Evolutionary conservation across 208 protist genomes (phyloP), one percentile per base, ranked within the genome.

Genomic region (Trypanosoma brucei): DNA sequence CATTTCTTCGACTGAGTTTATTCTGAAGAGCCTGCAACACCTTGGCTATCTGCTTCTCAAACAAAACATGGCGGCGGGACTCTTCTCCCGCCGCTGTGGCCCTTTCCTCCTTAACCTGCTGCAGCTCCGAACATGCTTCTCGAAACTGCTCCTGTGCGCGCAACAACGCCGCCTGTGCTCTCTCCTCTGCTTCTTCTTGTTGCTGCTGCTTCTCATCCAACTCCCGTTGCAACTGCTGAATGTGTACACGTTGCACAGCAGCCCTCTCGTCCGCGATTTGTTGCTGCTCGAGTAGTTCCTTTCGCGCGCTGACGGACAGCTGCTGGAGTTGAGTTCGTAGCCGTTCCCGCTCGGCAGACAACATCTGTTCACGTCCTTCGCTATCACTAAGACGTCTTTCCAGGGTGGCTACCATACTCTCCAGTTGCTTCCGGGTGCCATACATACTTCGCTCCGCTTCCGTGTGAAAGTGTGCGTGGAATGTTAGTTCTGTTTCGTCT

Each of bases 231-330:
- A 68, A 9, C 61, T 61, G 50, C 48, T 74, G 57, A 7, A 74
- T 39, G 11, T 68, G 63, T 7, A 48, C 46, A 5, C 58, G 48
- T 36, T 81, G 65, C 35, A 76, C 64, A 13, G 38, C 48, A 1
- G 42, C 54, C 67, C 78, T 68, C 42, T 68, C 59, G 9, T 68
- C 59, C 7, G 68, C 61, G 11, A 87, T 70, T 53, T 82, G 66
- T 54, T 91, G 81, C 55, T 91, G 79, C 49, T 91, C 84, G 50
- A 91, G 51, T 9, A 80, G 45, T 38, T 91, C 79, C 37, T 70
- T 53, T 33, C 76, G 72, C 1, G 55, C 48, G 37, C 72, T 50
- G 44, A 74, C 62, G 5, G 64, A 57, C 22, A 64, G 42, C 8
- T 65, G 68, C 34, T 78, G 70, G 1, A 71, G 46, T 8, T 62